Evolutionary conservation across 2,329 filamentous ascomycete species (phyloP).

Genomic region (Talaromyces sp.): DNA sequence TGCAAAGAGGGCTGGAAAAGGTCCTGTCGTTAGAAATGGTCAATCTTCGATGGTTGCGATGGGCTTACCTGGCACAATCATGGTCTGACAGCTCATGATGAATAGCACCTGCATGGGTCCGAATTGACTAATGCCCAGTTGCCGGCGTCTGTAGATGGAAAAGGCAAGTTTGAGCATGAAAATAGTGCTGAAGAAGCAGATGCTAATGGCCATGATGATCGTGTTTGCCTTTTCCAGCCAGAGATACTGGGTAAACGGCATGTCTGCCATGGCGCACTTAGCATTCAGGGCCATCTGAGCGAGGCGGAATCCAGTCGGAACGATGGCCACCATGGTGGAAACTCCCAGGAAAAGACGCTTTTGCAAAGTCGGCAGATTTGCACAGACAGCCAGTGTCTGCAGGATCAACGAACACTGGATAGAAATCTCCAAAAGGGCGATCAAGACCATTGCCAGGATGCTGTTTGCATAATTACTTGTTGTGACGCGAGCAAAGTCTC

Average conservation of each 20-base stretch:
- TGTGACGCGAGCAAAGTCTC: slow-evolving; percentile 49
- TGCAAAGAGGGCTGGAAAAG: slow-evolving; percentile 52
- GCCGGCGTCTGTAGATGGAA: slow-evolving; percentile 51
- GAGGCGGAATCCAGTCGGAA: slow-evolving; percentile 50
- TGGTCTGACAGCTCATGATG: slow-evolving; percentile 62
- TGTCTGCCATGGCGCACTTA: slow-evolving; percentile 29
- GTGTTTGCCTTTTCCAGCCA: slow-evolving; percentile 42
- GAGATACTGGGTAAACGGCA: slow-evolving; percentile 22
- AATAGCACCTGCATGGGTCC: slow-evolving; percentile 62
- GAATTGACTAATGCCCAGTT: slow-evolving; percentile 54
- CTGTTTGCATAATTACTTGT: slow-evolving; percentile 40
- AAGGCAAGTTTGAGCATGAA: slow-evolving; percentile 57
- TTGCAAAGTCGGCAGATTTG: slow-evolving; percentile 41
- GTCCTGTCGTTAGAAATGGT: background rate
- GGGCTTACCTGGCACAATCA: slow-evolving; percentile 56
- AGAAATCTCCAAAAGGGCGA: slow-evolving; percentile 48
- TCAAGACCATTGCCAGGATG: slow-evolving; percentile 45
- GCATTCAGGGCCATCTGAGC: slow-evolving; percentile 47
- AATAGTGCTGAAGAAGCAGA: slow-evolving; percentile 57
- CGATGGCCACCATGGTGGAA: slow-evolving; percentile 45
- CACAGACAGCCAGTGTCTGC: slow-evolving; percentile 59
- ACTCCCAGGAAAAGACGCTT: slow-evolving; percentile 41
- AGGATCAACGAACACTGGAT: slow-evolving; percentile 56
- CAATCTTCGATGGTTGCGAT: background rate
- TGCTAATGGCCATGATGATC: slow-evolving; percentile 49